A percentile compares a stretch with the other conserved stretches of the same genome.
phyloP scores from a whole-genome alignment of 371 early-diverging fungal genomes.

The Nosema bombycis region DNA sequence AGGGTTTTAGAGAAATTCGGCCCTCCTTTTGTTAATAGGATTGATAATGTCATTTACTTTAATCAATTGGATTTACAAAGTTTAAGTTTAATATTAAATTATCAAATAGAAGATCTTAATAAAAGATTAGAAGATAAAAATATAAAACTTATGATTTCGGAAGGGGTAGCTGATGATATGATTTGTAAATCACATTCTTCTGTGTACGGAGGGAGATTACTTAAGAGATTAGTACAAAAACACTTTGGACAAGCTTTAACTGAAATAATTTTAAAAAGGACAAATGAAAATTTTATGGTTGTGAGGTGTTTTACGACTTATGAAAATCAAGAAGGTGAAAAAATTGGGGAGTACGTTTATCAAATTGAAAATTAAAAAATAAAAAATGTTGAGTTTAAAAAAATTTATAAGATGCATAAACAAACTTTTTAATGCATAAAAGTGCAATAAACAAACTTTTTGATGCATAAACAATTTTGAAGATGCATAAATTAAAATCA shows the following conservation, averaged over 20 bases:
- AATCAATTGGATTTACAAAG: slow-evolving; percentile 68
- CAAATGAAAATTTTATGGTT: slow-evolving; percentile 1
- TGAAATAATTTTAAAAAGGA: slow-evolving; percentile 65
- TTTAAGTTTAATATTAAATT: slow-evolving; percentile 68
- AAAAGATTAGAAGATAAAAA: slow-evolving; percentile 69
- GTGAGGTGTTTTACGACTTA: slow-evolving; percentile 26
- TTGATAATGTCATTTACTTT: slow-evolving; percentile 75
- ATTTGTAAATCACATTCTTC: slow-evolving; percentile 70
- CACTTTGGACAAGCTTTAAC: slow-evolving; percentile 71
- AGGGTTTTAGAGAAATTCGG: slow-evolving; percentile 73
- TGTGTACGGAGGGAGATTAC: slow-evolving; percentile 73
- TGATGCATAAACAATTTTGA: too few species aligned
- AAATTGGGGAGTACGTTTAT: slow-evolving; percentile 38
- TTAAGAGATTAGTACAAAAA: slow-evolving; percentile 71
- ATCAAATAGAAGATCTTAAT: slow-evolving; percentile 70
- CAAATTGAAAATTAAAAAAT: neutral
- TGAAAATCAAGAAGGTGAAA: slow-evolving; percentile 23
- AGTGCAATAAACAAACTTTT: too few species aligned
- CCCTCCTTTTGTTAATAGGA: slow-evolving; percentile 75
- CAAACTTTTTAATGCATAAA: neutral
- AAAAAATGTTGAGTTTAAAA: neutral
- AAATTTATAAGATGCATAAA: neutral
- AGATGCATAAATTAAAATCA: too few species aligned
- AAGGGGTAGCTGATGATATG: slow-evolving; percentile 68
- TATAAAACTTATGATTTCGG: slow-evolving; percentile 68